Percentiles rank a stretch among this genome's conserved stretches.
These are phyloP conservation scores for Penstemon eatonii DNA, from an alignment of 257 asterid species.

Conservation along the genomic window DNA sequence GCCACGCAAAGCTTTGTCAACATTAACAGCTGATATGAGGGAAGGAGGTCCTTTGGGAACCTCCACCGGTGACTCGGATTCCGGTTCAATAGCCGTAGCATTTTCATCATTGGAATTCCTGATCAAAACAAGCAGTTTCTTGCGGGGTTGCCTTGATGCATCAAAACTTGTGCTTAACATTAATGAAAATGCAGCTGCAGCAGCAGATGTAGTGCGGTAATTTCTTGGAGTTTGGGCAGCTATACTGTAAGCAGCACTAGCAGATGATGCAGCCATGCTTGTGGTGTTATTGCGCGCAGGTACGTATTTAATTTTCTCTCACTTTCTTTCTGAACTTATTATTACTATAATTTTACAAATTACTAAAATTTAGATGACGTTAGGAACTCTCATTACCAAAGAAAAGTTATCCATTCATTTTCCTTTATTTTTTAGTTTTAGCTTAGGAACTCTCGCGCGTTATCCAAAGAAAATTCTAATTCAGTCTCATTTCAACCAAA, in stretches of 20 bases:
- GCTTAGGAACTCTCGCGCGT: no score
- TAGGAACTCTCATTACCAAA: no score
- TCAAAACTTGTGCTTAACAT: background rate
- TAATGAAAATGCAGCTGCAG: background rate
- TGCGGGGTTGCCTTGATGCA: conserved; percentile 1
- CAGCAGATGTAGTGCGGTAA: background rate
- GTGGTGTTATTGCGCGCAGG: background rate
- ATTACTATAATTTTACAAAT: no score
- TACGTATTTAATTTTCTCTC: no score
- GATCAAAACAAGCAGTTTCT: conserved; percentile 3
- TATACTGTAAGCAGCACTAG: conserved; percentile 31
- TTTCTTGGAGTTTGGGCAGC: conserved; percentile 30
- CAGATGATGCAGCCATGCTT: conserved; percentile 48
- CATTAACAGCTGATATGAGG: conserved; percentile 70
- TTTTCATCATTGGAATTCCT: conserved; percentile 40
- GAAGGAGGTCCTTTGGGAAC: conserved; percentile 53
- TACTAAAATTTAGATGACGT: no score
- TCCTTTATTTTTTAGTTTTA: no score
- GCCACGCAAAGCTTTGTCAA: conserved; percentile 80
- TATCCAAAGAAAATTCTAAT: no score
- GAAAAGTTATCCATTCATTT: no score
- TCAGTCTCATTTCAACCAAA: no score
- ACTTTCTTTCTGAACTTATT: no score
- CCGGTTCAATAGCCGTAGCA: conserved; percentile 29
- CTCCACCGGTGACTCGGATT: conserved; percentile 37